These are phyloP conservation scores for Lachnellula arida DNA, from an alignment of 2,329 filamentous ascomycete genomes.

Conservation along the genomic window DNA sequence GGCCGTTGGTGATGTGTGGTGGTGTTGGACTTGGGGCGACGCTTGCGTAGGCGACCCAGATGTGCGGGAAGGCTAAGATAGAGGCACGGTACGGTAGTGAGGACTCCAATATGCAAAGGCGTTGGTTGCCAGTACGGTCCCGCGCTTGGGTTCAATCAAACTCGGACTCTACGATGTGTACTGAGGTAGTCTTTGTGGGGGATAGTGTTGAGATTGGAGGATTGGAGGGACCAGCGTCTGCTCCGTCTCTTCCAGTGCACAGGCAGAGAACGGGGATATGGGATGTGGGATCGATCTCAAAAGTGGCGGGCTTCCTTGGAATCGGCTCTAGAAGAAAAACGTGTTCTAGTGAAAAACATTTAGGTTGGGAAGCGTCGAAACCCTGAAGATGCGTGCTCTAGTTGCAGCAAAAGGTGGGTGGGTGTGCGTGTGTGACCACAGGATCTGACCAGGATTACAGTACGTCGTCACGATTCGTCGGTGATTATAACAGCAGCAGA, in stretches of 20 bases:
- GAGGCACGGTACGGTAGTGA: constrained; percentile 10
- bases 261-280: background rate
- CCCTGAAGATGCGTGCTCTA: constrained; percentile 11
- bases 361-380: constrained; percentile 3
- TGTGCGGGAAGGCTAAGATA: constrained; percentile 21
- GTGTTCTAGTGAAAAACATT: constrained; percentile 14
- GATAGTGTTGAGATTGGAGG: background rate
- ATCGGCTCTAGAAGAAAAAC: constrained; percentile 17
- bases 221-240: background rate
- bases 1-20: constrained; percentile 6
- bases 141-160: constrained; percentile 13
- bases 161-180: background rate
- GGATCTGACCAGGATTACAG: no score
- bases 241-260: background rate
- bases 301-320: background rate
- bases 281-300: constrained; percentile 3
- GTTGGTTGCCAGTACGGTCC: constrained; percentile 15
- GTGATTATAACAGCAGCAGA: background rate
- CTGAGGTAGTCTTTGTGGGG: background rate
- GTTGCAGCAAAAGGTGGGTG: constrained; percentile 5
- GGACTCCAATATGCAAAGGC: constrained; percentile 8
- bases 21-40: constrained; percentile 11
- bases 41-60: constrained; percentile 28
- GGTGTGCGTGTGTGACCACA: background rate
- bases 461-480: background rate